phyloP scores from a whole-genome alignment of 768 basidiomycete genomes.

The Tremella yokohamensis region DNA sequence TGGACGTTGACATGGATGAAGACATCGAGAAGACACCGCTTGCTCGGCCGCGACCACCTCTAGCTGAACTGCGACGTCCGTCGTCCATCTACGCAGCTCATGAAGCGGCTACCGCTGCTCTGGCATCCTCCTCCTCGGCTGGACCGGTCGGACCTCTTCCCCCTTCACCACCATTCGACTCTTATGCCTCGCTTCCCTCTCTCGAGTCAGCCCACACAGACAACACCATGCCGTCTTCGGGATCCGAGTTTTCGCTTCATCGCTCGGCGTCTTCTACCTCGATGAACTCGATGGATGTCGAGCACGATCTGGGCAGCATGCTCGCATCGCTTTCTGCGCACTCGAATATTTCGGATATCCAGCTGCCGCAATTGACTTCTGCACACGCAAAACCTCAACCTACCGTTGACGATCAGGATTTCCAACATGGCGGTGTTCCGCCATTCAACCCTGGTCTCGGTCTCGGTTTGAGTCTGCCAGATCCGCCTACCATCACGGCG shows the following conservation, averaged over 20 bases:
- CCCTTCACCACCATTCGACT: conserved; percentile 41
- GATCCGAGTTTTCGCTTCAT: conserved; percentile 34
- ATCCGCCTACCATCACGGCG: conserved; percentile 23
- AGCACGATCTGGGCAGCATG: conserved; percentile 46
- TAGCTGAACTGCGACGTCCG: not conserved
- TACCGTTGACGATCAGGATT: too few species aligned
- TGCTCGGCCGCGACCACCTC: not conserved
- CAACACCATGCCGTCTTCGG: conserved; percentile 29
- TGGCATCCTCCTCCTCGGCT: not conserved
- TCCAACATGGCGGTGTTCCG: too few species aligned
- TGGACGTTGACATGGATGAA: conserved; percentile 8
- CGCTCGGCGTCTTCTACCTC: not conserved
- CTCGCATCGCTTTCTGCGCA: conserved; percentile 36
- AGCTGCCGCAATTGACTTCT: too few species aligned
- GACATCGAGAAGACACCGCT: not conserved
- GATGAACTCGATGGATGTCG: conserved; percentile 27
- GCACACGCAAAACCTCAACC: too few species aligned
- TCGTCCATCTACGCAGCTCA: not conserved
- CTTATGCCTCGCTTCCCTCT: conserved; percentile 40
- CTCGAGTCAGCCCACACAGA: conserved; percentile 23
- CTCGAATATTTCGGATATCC: not conserved
- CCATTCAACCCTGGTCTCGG: conserved; percentile 32
- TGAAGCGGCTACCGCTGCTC: not conserved
- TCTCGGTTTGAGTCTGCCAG: conserved; percentile 25
- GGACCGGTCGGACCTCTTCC: conserved; percentile 22